Evolutionary conservation across 495 filamentous ascomycete species (phyloP), one percentile per base, ranked within the genome.

Genomic region (Lichenothelia convexa): DNA sequence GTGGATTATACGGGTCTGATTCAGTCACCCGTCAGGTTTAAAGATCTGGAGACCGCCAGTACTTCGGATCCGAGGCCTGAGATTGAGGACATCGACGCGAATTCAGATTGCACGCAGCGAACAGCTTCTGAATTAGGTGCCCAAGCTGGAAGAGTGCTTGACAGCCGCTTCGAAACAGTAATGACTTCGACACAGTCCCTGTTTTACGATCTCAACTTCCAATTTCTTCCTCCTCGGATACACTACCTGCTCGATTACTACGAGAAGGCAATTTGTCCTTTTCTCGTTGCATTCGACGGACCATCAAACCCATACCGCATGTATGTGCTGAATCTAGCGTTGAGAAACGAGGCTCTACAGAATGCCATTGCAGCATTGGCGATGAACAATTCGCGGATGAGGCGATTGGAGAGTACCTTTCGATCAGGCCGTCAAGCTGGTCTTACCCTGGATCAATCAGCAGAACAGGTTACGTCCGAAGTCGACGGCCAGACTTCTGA

Each of bases 351-450:
- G 46, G 84, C 82, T 43, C 57, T 94, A 16, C 81, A 87, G 48
- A 82, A 93, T 53, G 86, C 87, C 12, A 83, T 95, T 49, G 89
- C 86, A 42, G 85, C 87, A 4, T 64, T 95, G 12, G 70, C 85
- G 1, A 75, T 79, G 2, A 92, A 84, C 55, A 93, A 95, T 49
- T 59, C 93, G 30, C 47, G 60, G 37, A 52, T 56, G 59, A 42
- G 60, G 33, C 50, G 50, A 30, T 17, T 36, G 41, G 39, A 38
- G 30, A 49, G 21, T 12, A 13, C 24, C 13, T n/a, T n/a, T n/a
- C n/a, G n/a, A n/a, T n/a, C n/a, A n/a, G n/a, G n/a, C n/a, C 32
- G 19, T 18, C 32, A 43, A 17, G 42, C 45, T 9, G 52, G 51
- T 41, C 41, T 37, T 35, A 16, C 45, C 42, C 19, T 23, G 36